Conservation (phyloP, 306 rosid species). For the Oxytropis ochrocephala region DNA sequence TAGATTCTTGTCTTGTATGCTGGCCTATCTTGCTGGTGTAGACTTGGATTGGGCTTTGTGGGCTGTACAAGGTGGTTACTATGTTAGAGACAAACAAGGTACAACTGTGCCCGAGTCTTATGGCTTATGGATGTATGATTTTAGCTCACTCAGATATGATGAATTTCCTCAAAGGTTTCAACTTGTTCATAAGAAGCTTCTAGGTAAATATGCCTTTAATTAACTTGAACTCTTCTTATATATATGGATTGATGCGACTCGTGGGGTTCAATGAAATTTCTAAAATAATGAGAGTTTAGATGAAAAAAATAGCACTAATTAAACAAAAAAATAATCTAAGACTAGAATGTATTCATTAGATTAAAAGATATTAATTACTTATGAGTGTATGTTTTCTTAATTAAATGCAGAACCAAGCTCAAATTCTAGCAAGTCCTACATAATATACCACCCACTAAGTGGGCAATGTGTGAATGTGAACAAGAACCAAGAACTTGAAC, state of each 20-base stretch:
- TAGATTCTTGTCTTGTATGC: constrained; percentile 25
- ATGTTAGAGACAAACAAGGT: neutral
- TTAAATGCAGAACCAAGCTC: constrained; percentile 27
- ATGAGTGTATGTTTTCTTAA: neutral
- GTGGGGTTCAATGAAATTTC: too few relatives aligned
- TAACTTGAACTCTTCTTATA: too few relatives aligned
- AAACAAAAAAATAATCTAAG: too few relatives aligned
- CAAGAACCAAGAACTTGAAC: constrained; percentile 7
- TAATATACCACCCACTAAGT: constrained; percentile 23
- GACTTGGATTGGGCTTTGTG: constrained; percentile 42
- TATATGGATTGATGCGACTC: too few relatives aligned
- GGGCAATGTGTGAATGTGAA: constrained; percentile 30
- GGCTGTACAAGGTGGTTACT: constrained; percentile 38
- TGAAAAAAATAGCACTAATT: too few relatives aligned
- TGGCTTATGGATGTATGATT: constrained; percentile 17
- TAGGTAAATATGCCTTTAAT: constrained; percentile 16
- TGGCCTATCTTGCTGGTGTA: constrained; percentile 1
- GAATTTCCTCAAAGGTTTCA: constrained; percentile 22
- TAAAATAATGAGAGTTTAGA: too few relatives aligned
- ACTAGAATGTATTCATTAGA: too few relatives aligned
- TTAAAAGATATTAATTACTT: too few relatives aligned
- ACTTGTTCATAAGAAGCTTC: constrained; percentile 15
- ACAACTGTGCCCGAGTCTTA: neutral
- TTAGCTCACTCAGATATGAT: constrained; percentile 19
- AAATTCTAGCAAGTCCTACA: constrained; percentile 1